Percentiles rank a stretch among this genome's conserved stretches.
phyloP scores from a whole-genome alignment of 352 stramenopile genomes.

The Pythium dissimile region DNA sequence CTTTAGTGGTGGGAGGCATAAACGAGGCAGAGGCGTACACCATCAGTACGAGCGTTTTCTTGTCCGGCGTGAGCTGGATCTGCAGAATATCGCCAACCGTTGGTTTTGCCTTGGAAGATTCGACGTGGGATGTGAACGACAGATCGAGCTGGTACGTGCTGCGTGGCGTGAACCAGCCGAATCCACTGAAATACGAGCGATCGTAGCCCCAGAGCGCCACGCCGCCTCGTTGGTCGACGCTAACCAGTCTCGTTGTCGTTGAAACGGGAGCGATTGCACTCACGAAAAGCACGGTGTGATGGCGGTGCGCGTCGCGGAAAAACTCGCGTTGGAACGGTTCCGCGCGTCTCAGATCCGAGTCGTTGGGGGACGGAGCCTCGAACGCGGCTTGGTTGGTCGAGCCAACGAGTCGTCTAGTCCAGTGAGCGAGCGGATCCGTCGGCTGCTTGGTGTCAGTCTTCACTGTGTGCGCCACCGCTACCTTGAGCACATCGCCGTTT shows the following conservation, averaged over 20 bases:
- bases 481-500: conserved; percentile 9
- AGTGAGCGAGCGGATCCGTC: too few species aligned
- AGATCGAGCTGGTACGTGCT: conserved; percentile 29
- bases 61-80: conserved; percentile 29
- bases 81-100: conserved; percentile 39
- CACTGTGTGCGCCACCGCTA: background rate
- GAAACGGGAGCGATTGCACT: conserved; percentile 14
- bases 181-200: conserved; percentile 30
- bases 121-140: background rate
- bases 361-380: conserved; percentile 16
- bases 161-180: conserved; percentile 40
- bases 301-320: conserved; percentile 32
- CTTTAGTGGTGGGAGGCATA: background rate
- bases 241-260: conserved; percentile 23
- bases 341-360: conserved; percentile 3
- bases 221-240: conserved; percentile 33
- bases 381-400: conserved; percentile 24
- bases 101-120: background rate
- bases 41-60: conserved; percentile 40
- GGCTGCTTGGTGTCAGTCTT: background rate
- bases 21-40: conserved; percentile 10
- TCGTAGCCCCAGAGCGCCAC: conserved; percentile 45
- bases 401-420: background rate
- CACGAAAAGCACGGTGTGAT: conserved; percentile 34
- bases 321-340: conserved; percentile 26